These are phyloP conservation scores for Aspergillus biplanus DNA, from an alignment of 495 filamentous ascomycete genomes.

Conservation along the genomic window DNA sequence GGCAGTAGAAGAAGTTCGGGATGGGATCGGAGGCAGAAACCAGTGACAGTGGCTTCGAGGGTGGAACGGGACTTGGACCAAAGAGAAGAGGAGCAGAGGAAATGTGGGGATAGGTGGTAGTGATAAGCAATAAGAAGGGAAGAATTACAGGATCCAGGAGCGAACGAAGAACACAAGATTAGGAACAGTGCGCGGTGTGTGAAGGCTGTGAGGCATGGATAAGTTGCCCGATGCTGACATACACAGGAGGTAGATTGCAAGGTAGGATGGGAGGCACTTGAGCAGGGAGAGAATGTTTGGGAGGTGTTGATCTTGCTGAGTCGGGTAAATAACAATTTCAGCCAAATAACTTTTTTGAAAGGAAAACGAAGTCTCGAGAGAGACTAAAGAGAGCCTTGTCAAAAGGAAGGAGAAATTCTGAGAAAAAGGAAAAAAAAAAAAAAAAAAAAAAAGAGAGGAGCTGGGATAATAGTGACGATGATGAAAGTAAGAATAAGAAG, in stretches of 20 bases:
- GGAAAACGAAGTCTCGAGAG: no score
- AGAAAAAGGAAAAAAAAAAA: slow-evolving; percentile 12
- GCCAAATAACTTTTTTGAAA: slow-evolving; percentile 6
- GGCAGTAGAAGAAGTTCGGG: slow-evolving; percentile 1
- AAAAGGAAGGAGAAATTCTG: background rate
- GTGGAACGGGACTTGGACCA: background rate
- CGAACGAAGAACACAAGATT: slow-evolving; percentile 14
- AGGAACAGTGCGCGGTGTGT: slow-evolving; percentile 1
- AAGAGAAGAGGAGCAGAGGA: slow-evolving; percentile 2
- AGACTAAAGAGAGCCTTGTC: no score
- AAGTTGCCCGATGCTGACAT: slow-evolving; percentile 16
- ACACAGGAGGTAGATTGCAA: slow-evolving; percentile 6
- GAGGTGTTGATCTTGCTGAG: slow-evolving; percentile 4
- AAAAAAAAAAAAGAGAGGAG: slow-evolving; percentile 11
- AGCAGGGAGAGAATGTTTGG: slow-evolving; percentile 14
- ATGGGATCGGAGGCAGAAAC: slow-evolving; percentile 1
- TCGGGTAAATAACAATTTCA: slow-evolving; percentile 11
- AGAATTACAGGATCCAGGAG: slow-evolving; percentile 15
- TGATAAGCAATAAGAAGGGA: slow-evolving; percentile 6
- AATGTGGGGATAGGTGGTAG: slow-evolving; percentile 8
- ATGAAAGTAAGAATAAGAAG: slow-evolving; percentile 2
- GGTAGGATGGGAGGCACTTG: background rate
- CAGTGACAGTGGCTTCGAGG: slow-evolving; percentile 1
- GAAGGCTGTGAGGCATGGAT: slow-evolving; percentile 19
- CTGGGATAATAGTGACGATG: background rate